These are phyloP conservation scores for Exophiala spinifera DNA, from an alignment of 2,329 filamentous ascomycete genomes.

Conservation along the genomic window DNA sequence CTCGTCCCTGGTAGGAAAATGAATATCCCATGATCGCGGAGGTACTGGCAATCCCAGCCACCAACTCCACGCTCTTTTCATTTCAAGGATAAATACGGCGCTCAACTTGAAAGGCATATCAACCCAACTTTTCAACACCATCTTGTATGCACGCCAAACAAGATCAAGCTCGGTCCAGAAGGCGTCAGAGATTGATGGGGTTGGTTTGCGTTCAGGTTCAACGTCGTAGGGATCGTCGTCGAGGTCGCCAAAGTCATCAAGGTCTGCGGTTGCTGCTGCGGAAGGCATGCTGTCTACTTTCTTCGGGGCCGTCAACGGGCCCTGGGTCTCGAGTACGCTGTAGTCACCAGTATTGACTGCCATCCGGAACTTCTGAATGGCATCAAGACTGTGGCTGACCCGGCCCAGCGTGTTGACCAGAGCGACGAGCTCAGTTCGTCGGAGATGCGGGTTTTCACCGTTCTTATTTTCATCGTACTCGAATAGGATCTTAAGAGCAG, in stretches of 20 bases:
- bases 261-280: background rate
- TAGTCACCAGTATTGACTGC: constrained; percentile 38
- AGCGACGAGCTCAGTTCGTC: constrained; percentile 88
- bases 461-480: constrained; percentile 74
- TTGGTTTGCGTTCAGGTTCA: constrained; percentile 22
- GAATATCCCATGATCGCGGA: constrained; percentile 55
- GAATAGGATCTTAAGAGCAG: constrained; percentile 91
- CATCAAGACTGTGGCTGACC: constrained; percentile 74
- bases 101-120: constrained; percentile 66
- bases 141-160: constrained; percentile 61
- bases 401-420: constrained; percentile 91
- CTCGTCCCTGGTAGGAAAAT: constrained; percentile 45
- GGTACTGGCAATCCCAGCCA: constrained; percentile 62
- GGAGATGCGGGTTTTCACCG: constrained; percentile 65
- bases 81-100: constrained; percentile 54
- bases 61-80: constrained; percentile 56
- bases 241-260: constrained; percentile 31
- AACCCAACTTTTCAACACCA: constrained; percentile 69
- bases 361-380: constrained; percentile 68
- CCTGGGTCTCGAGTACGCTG: constrained; percentile 16
- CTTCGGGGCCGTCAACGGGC: constrained; percentile 5
- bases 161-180: constrained; percentile 63
- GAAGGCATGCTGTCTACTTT: background rate
- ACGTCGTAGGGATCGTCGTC: constrained; percentile 36
- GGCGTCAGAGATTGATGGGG: constrained; percentile 52